Base-by-base conservation (phyloP, 306 rosid genomes). In the Cucurbita ficifolia region DNA sequence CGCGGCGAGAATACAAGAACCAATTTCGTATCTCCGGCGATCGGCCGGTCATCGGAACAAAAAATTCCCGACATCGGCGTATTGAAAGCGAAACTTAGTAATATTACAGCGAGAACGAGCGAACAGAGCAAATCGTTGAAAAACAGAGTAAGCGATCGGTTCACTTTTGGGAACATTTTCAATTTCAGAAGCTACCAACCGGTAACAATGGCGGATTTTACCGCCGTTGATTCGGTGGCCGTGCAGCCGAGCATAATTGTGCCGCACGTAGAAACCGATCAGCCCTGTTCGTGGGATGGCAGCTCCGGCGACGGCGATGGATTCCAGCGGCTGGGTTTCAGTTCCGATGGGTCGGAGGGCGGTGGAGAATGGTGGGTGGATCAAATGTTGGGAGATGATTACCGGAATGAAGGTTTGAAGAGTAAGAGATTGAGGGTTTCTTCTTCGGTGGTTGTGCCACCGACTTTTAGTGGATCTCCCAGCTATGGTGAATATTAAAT, bases 361-460 rank as follows among this genome's bases (percentile, higher is more conserved):
- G 46, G 73, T 7, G 80, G 88, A 5, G 96, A 88, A n/a, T 92
- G 92, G 64, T 67, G 75, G 42, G 51, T 84, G 81, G 89, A 89
- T 18, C 95, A 77, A 76, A 19, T 86, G 54, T 76, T 83, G 83
- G 52, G n/a, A 57, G 63, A 72, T 51, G 76, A 68, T 29, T 48
- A 39, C 9, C 56, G 6, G 67, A 60, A 69, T 4, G 84, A 82
- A 55, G 87, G 83, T 50, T 83, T 86, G 11, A 86, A 87, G 76
- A 86, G 92, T 75, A 90, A 92, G 83, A 86, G 98, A 89, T 84
- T 90, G 56, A 92, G 87, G 84, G 98, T 92, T 38, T 87, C 93
- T 80, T 92, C 98, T 75, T 88, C 98, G 39, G 90, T 92, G n/a
- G 80, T 88, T 64, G 98, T 92, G 33, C 98, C 98, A 40, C 86